Conservation (phyloP, 1,139 yeast species). For the Suhomyces taliae region DNA sequence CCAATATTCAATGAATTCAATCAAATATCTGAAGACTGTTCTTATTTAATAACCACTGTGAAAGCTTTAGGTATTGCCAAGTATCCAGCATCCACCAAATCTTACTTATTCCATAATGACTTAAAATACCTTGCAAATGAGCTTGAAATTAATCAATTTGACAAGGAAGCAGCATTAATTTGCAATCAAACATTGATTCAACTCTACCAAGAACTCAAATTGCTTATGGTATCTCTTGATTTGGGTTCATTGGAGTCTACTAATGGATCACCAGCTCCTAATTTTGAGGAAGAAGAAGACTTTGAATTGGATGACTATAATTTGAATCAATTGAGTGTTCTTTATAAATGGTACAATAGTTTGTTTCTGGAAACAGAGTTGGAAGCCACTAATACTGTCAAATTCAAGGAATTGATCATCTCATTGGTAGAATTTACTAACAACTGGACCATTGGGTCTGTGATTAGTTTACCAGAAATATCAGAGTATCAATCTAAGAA, state of each 20-base stretch:
- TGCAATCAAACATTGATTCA: conserved; percentile 25
- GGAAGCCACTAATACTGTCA: conserved; percentile 26
- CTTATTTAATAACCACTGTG: conserved; percentile 24
- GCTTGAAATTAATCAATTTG: conserved; percentile 18
- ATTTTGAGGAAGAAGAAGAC: conserved; percentile 13
- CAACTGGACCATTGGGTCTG: conserved; percentile 29
- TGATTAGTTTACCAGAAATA: conserved; percentile 33
- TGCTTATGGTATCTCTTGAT: conserved; percentile 19
- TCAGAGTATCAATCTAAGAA: conserved; percentile 38
- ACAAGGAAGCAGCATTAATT: conserved; percentile 18
- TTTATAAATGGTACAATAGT: conserved; percentile 28
- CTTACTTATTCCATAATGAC: conserved; percentile 41
- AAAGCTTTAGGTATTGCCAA: conserved; percentile 32
- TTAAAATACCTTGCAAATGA: conserved; percentile 25
- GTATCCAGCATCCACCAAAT: conserved; percentile 34
- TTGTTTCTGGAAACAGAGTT: conserved; percentile 25
- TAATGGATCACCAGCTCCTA: conserved; percentile 2
- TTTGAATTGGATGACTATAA: conserved; percentile 25
- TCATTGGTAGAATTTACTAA: conserved; percentile 33
- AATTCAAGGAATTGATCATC: conserved; percentile 28
- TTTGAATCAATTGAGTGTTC: conserved; percentile 20
- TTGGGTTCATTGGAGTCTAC: conserved; percentile 9
- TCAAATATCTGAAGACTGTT: conserved; percentile 10
- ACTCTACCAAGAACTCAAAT: conserved; percentile 23
- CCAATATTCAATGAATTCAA: conserved; percentile 25